Percentiles rank a stretch among this genome's conserved stretches.
Conservation (phyloP, 352 stramenopile species). For the Phytophthora fragariae region DNA sequence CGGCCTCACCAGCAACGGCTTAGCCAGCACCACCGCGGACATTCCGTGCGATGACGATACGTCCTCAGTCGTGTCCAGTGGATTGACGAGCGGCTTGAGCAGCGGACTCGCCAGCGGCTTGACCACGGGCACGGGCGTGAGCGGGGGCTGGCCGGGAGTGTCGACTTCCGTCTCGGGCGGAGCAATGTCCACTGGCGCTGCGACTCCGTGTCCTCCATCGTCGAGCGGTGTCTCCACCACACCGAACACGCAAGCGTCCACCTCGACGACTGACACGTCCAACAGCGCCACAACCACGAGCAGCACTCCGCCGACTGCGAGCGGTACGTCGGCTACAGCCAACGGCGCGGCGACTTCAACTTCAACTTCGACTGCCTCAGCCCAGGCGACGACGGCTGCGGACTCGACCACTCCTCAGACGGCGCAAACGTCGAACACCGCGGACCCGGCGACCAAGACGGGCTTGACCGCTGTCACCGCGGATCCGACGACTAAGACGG, state of each 20-base stretch:
- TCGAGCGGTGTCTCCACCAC: constrained; percentile 10
- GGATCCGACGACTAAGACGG: constrained; percentile 16
- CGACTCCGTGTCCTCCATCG: background rate
- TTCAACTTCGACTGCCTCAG: constrained; percentile 13
- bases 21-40: constrained; percentile 12
- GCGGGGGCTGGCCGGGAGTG: constrained; percentile 1
- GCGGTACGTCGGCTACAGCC: constrained; percentile 10
- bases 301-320: constrained; percentile 1
- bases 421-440: constrained; percentile 5
- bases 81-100: constrained; percentile 6
- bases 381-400: constrained; percentile 10
- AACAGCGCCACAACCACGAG: constrained; percentile 2
- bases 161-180: constrained; percentile 8
- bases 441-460: constrained; percentile 14
- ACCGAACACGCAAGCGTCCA: constrained; percentile 9
- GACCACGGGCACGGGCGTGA: constrained; percentile 7
- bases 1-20: constrained; percentile 3
- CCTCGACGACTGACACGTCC: constrained; percentile 2
- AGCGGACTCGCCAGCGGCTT: constrained; percentile 7
- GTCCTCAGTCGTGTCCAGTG: constrained; percentile 13
- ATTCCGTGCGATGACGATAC: constrained; percentile 24
- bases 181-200: background rate
- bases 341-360: constrained; percentile 6
- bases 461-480: background rate
- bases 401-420: background rate